A percentile compares a stretch with the other conserved stretches of the same genome.
Conservation (phyloP, 352 stramenopile species). For the Globisporangium takayamanum region DNA sequence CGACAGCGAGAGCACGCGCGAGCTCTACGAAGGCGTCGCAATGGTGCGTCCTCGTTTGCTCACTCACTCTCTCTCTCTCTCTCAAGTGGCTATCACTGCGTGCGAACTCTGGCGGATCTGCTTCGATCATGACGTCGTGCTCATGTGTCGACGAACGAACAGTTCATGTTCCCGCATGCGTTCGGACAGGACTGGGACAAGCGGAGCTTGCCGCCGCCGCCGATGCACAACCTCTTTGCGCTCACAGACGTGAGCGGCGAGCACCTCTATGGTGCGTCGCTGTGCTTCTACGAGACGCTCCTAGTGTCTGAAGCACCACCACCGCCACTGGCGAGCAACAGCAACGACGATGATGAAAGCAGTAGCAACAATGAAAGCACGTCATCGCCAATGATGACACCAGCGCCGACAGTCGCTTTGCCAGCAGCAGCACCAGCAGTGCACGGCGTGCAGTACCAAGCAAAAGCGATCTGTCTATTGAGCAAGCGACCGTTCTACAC, state of each 20-base stretch:
- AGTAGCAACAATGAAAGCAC: constrained; percentile 7
- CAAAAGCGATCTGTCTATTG: constrained; percentile 42
- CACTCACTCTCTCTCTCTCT: neutral
- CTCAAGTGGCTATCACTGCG: neutral
- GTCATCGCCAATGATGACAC: neutral
- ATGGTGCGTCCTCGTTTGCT: constrained; percentile 22
- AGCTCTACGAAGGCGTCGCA: constrained; percentile 42
- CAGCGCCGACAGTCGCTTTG: neutral
- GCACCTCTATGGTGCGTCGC: constrained; percentile 37
- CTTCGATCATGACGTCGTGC: neutral
- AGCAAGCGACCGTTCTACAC: constrained; percentile 39
- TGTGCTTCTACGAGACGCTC: constrained; percentile 41
- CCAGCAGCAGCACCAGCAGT: neutral
- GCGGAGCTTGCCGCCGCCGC: constrained; percentile 22
- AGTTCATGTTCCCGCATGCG: constrained; percentile 49
- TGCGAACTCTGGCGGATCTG: neutral
- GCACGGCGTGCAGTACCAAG: constrained; percentile 10
- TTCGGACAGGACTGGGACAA: constrained; percentile 28
- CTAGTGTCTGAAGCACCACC: neutral
- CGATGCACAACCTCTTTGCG: constrained; percentile 44
- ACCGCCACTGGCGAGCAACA: neutral
- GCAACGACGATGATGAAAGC: neutral
- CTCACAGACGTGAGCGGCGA: constrained; percentile 36
- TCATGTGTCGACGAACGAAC: neutral
- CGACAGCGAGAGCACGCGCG: constrained; percentile 17